Percentiles rank a stretch among this genome's conserved stretches.
These are phyloP conservation scores for Mucor plumbeus DNA, from an alignment of 371 early-diverging fungal genomes.

Conservation along the genomic window DNA sequence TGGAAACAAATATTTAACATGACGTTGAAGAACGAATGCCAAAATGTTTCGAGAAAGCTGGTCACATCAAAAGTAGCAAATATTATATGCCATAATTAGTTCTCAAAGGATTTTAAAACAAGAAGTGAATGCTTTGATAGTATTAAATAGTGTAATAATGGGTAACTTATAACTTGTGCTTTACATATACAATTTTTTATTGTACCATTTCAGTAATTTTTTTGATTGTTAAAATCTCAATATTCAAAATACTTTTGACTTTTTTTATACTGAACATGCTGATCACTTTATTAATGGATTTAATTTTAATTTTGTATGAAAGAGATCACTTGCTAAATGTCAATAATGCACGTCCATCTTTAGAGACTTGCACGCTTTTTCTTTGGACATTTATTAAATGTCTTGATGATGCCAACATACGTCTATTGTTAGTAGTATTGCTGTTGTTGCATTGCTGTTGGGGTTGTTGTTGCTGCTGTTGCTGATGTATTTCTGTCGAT, in stretches of 20 bases:
- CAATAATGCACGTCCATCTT: slow-evolving; percentile 11
- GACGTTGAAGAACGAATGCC: neutral
- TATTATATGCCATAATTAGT: neutral
- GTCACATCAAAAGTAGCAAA: neutral
- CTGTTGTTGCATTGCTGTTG: neutral
- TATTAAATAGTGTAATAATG: too few species aligned
- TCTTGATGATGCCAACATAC: slow-evolving; percentile 35
- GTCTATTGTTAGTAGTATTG: slow-evolving; percentile 11
- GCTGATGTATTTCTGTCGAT: neutral
- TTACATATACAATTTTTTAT: too few species aligned
- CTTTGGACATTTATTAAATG: slow-evolving; percentile 29
- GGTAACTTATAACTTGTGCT: too few species aligned
- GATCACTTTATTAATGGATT: too few species aligned
- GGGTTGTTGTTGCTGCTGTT: neutral
- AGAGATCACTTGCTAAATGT: slow-evolving; percentile 1
- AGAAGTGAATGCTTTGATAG: too few species aligned
- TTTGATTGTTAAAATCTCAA: too few species aligned
- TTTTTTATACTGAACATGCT: too few species aligned
- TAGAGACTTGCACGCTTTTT: slow-evolving; percentile 12
- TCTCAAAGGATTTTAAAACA: neutral
- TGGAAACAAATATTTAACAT: neutral
- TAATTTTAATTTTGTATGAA: too few species aligned
- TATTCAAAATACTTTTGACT: too few species aligned
- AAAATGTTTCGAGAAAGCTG: slow-evolving; percentile 9
- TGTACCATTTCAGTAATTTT: too few species aligned